A percentile compares a stretch with the other conserved stretches of the same genome.
These are phyloP conservation scores for Halophytophthora polymorphica DNA, from an alignment of 352 stramenopile species.

Conservation along the genomic window DNA sequence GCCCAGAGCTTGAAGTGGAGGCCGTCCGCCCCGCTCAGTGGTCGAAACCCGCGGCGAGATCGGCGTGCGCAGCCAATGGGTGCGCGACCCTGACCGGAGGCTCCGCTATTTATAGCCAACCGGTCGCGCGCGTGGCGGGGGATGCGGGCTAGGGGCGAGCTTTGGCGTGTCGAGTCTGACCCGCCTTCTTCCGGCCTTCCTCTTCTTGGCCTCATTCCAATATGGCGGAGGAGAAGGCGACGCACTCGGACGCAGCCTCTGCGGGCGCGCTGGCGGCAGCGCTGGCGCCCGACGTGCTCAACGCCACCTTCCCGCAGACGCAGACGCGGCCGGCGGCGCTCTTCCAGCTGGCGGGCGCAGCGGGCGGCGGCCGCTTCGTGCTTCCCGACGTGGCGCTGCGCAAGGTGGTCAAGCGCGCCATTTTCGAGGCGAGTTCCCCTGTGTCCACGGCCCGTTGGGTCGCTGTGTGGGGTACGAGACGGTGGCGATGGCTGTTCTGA, in stretches of 20 bases:
- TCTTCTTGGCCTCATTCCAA: conserved; percentile 8
- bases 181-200: neutral
- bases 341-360: conserved; percentile 35
- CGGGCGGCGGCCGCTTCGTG: conserved; percentile 29
- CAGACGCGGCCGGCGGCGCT: conserved; percentile 26
- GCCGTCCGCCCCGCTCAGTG: conserved; percentile 12
- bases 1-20: conserved; percentile 13
- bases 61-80: conserved; percentile 10
- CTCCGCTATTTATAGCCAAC: conserved; percentile 25
- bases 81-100: neutral
- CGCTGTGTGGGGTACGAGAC: neutral
- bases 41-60: conserved; percentile 9
- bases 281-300: conserved; percentile 27
- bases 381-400: conserved; percentile 56
- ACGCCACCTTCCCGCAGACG: conserved; percentile 23
- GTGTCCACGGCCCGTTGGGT: neutral
- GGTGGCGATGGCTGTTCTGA: conserved; percentile 2
- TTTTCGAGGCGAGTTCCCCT: conserved; percentile 54
- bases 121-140: neutral
- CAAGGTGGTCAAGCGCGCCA: conserved; percentile 64
- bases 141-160: conserved; percentile 5
- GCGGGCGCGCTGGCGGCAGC: conserved; percentile 7
- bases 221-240: conserved; percentile 22
- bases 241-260: neutral
- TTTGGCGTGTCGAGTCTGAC: no score